Evolutionary conservation across 129 eudicot species (phyloP).

Genomic region (Arctium minus): DNA sequence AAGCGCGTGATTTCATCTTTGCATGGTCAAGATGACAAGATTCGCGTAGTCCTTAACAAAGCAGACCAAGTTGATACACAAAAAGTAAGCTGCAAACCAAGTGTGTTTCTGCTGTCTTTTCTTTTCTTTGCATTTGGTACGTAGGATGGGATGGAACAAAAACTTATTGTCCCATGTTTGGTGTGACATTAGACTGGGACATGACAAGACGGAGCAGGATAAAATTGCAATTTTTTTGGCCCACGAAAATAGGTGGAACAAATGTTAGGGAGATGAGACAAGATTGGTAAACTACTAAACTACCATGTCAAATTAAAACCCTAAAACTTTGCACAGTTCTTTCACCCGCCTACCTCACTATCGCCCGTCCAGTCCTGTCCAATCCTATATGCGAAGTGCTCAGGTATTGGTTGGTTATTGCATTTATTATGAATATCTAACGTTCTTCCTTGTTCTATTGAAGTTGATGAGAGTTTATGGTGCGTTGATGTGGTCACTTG

Average conservation of each 20-base stretch:
- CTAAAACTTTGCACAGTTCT: neutral
- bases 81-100: slow-evolving; percentile 44
- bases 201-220: neutral
- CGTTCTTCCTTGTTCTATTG: slow-evolving; percentile 13
- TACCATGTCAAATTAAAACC: neutral
- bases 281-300: neutral
- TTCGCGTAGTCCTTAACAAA: slow-evolving; percentile 91
- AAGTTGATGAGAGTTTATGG: slow-evolving; percentile 97
- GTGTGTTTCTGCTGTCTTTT: neutral
- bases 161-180: neutral
- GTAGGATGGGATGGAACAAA: neutral
- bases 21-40: slow-evolving; percentile 91
- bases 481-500: slow-evolving; percentile 99
- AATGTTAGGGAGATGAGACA: neutral
- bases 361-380: neutral
- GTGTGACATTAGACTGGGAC: neutral
- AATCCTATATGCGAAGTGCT: neutral
- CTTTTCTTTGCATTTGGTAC: neutral
- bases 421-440: neutral
- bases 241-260: neutral
- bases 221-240: neutral
- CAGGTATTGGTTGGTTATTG: neutral
- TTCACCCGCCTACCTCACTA: neutral
- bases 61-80: slow-evolving; percentile 99
- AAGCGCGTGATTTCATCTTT: slow-evolving; percentile 84